Percentiles rank a stretch among this genome's conserved stretches.
phyloP scores from a whole-genome alignment of 306 rosid species.

The Mimosa bimucronata region DNA sequence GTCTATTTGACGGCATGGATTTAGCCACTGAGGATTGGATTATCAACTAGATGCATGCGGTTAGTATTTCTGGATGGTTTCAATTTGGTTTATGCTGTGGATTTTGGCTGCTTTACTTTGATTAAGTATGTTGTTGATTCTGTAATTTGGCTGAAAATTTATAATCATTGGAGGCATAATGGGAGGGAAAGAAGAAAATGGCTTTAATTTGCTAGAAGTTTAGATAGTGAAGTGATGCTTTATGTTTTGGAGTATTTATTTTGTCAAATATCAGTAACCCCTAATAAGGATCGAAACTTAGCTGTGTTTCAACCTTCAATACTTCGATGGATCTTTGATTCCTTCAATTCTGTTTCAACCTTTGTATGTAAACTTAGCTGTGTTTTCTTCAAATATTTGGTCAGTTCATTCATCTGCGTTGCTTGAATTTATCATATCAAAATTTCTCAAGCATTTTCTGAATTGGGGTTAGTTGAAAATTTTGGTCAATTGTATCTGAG shows the following conservation, averaged over 20 bases:
- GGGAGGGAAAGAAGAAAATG: constrained; percentile 11
- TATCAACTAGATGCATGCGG: constrained; percentile 76
- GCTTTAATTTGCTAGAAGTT: constrained; percentile 21
- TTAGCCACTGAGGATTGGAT: constrained; percentile 69
- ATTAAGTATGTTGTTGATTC: constrained; percentile 9
- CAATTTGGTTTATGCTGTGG: constrained; percentile 20
- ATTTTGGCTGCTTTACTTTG: constrained; percentile 9
- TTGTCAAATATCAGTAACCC: too few relatives aligned
- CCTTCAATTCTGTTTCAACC: not conserved
- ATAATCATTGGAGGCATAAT: not conserved
- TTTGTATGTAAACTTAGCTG: not conserved
- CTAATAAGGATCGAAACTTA: too few relatives aligned
- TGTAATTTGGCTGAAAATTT: constrained; percentile 21
- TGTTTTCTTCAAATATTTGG: not conserved
- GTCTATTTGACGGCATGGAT: constrained; percentile 67
- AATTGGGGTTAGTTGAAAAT: constrained; percentile 15
- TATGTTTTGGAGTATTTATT: constrained; percentile 15
- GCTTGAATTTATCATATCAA: not conserved
- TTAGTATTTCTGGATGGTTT: constrained; percentile 40
- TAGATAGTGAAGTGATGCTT: constrained; percentile 5
- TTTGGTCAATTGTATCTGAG: constrained; percentile 14
- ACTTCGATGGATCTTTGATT: too few relatives aligned
- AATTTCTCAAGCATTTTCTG: not conserved
- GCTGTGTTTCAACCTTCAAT: too few relatives aligned
- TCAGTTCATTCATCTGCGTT: not conserved